Evolutionary conservation across 108 stramenopile genomes (phyloP).

Genomic region (Pseudonitzschia delicatissima): DNA sequence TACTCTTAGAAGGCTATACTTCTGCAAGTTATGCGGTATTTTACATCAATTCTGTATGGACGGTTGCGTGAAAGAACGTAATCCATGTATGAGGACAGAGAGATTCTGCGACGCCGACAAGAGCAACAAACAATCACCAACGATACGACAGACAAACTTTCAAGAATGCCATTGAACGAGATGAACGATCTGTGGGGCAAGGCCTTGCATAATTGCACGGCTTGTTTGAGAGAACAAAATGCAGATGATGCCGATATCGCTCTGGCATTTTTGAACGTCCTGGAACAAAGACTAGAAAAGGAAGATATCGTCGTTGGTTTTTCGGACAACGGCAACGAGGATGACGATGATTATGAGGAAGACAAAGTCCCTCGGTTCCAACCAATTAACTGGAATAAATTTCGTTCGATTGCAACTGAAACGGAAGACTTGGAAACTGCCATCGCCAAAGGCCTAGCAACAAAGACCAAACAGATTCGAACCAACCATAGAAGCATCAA

Average conservation of each 20-base stretch:
- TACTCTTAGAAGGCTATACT: too few relatives aligned
- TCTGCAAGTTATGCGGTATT: too few relatives aligned
- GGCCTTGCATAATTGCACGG: constrained; percentile 7
- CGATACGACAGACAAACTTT: too few relatives aligned
- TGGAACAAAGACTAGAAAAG: constrained; percentile 1
- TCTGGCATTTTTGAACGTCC: background rate
- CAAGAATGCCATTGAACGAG: background rate
- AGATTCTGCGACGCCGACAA: too few relatives aligned
- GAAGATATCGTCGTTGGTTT: background rate
- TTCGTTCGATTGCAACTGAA: background rate
- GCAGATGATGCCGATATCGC: background rate
- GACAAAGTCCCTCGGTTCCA: background rate
- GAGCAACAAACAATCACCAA: too few relatives aligned
- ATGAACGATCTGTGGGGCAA: background rate
- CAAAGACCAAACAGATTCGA: background rate
- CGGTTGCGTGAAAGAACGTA: too few relatives aligned
- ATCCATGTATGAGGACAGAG: too few relatives aligned
- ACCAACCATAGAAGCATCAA: background rate
- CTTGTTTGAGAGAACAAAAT: constrained; percentile 9
- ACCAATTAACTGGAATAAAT: background rate
- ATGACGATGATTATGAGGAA: background rate
- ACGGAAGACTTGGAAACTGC: background rate
- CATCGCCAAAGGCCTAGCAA: background rate
- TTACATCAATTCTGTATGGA: too few relatives aligned
- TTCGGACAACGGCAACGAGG: background rate